Conservation (phyloP, 768 basidiomycete genomes). For the Suillus subaureus region DNA sequence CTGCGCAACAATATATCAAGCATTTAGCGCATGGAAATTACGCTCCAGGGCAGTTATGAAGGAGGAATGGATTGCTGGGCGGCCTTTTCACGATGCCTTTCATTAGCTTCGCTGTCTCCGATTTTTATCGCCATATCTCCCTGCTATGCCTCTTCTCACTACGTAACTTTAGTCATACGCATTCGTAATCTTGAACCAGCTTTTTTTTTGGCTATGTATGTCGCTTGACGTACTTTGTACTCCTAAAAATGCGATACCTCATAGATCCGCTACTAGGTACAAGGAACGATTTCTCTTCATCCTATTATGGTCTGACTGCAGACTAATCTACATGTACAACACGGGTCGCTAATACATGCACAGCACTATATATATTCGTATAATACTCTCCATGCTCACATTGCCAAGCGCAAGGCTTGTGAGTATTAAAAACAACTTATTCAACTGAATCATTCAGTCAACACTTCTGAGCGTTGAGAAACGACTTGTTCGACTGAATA, state of each 20-base stretch:
- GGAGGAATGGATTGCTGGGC: conserved; percentile 2
- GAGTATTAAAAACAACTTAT: no score
- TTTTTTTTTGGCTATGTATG: no score
- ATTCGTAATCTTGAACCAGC: no score
- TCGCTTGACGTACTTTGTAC: no score
- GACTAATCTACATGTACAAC: no score
- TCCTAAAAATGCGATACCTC: no score
- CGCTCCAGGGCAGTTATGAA: conserved; percentile 16
- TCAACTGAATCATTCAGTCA: background rate
- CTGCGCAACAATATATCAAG: background rate
- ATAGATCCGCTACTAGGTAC: no score
- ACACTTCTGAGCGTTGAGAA: conserved; percentile 49
- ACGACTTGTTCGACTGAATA: background rate
- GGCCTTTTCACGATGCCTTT: background rate
- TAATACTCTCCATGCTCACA: background rate
- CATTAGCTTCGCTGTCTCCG: background rate
- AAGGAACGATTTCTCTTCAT: no score
- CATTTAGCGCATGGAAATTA: conserved; percentile 6
- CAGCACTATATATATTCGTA: no score
- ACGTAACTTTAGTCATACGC: background rate
- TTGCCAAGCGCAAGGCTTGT: background rate
- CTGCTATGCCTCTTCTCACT: background rate
- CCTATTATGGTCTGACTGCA: no score
- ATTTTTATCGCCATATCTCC: background rate
- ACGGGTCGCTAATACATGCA: no score